Evolutionary conservation across 1,284 basidiomycete genomes (phyloP), one percentile per base, ranked within the genome.

Genomic region (Ganoderma lucidum): DNA sequence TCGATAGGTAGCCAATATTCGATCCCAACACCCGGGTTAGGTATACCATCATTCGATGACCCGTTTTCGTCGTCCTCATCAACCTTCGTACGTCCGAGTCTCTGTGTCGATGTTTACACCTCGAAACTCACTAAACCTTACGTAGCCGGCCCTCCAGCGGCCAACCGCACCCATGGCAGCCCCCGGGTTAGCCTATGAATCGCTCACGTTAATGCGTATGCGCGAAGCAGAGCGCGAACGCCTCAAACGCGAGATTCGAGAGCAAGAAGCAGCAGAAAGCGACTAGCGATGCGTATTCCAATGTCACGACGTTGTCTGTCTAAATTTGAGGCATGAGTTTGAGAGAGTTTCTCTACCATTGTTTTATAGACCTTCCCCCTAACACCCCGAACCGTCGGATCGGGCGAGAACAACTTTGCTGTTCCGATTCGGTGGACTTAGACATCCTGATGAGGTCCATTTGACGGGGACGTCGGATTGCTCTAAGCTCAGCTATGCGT

Each of bases 141-240:
- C 39, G 80, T 55, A 82, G 76, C 75, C 80, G 44, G 75, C 79
- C 62, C 45, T 79, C 19, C 73, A 81, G 30, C 74, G 78, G 23
- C 61, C 70, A 6, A 70, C 72, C n/a, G 68, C 77, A 60, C 62
- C 80, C 0, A 66, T 72, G 3, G 76, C 75, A 6, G 74, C 79
- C 8, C 74, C 82, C 3, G 89, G 87, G 0, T 75, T 92, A n/a
- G 92, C 96, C 75, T 95, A 91, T 67, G 95, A 96, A 80, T 90
- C 91, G n/a, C 79, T 95, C 65, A 96, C 94, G 1, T 83, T 96
- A 51, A 88, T 96, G 84, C 87, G 92, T 6, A 86, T 96, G 80
- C 85, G 94, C 44, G 93, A 96, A 77, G 90, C 93, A 4, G 93
- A 94, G 76, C 85, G 91, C 45, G 92, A 91, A 71, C 83, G 91